These are phyloP conservation scores for Geosmithia morbida DNA, from an alignment of 2,329 filamentous ascomycete genomes.

Conservation along the genomic window DNA sequence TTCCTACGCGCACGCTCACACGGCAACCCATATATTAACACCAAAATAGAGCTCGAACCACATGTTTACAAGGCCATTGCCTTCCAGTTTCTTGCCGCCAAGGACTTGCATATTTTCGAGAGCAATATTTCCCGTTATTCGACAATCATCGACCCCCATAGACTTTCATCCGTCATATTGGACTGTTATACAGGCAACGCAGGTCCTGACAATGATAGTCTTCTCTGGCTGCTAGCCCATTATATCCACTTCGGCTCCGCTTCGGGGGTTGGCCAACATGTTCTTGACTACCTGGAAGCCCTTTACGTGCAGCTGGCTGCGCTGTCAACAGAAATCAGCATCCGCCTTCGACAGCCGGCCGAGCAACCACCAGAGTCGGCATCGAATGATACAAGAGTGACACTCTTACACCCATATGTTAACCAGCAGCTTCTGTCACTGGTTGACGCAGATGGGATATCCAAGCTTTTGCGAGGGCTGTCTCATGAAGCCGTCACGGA, in stretches of 20 bases:
- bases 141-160: conserved; percentile 19
- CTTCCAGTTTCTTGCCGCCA: conserved; percentile 20
- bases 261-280: conserved; percentile 16
- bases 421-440: conserved; percentile 53
- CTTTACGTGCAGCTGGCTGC: conserved; percentile 38
- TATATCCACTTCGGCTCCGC: conserved; percentile 43
- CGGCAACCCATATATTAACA: background rate
- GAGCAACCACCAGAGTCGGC: background rate
- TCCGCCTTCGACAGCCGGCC: conserved; percentile 11
- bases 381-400: conserved; percentile 4
- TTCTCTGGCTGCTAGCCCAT: conserved; percentile 53
- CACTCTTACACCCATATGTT: conserved; percentile 39
- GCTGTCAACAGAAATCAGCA: conserved; percentile 34
- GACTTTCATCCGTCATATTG: conserved; percentile 26
- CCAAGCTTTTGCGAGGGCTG: conserved; percentile 22
- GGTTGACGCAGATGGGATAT: conserved; percentile 62
- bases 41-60: background rate
- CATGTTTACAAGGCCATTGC: conserved; percentile 16
- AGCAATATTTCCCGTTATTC: conserved; percentile 20
- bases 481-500: conserved; percentile 13
- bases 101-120: conserved; percentile 25
- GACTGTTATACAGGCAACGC: conserved; percentile 11
- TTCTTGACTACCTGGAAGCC: conserved; percentile 30
- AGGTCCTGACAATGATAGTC: conserved; percentile 18
- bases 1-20: background rate